Conservation (phyloP, 257 asterid species). For the Solanum etuberosum region DNA sequence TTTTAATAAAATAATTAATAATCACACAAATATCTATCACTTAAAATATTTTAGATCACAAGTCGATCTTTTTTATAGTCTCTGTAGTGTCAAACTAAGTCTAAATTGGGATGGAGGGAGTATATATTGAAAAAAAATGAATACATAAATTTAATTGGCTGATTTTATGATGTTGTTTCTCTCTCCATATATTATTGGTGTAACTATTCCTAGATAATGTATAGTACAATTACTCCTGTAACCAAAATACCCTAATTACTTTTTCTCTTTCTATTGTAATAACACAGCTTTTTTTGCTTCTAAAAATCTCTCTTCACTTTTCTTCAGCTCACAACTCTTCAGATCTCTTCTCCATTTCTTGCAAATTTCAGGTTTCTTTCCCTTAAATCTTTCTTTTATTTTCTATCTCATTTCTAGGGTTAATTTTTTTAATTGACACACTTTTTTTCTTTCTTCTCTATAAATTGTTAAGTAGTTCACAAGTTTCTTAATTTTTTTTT, state of each 20-base stretch:
- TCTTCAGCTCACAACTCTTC: neutral
- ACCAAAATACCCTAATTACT: neutral
- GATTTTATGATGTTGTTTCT: neutral
- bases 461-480: neutral
- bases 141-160: neutral
- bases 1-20: too few relatives aligned
- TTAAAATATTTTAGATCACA: too few relatives aligned
- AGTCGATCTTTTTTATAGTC: too few relatives aligned
- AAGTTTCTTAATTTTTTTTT: neutral
- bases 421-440: neutral
- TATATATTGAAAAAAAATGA: neutral
- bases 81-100: too few relatives aligned
- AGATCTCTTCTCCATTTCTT: conserved; percentile 3
- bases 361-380: neutral
- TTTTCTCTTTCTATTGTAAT: neutral
- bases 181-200: neutral
- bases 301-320: neutral
- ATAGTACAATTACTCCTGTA: neutral
- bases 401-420: neutral
- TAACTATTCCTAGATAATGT: neutral
- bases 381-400: neutral
- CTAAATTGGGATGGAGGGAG: neutral
- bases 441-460: neutral
- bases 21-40: too few relatives aligned
- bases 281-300: neutral